Percentiles rank a stretch among this genome's conserved stretches.
Conservation (phyloP, 345 rosid genomes). For the Eucalyptus coolabah region DNA sequence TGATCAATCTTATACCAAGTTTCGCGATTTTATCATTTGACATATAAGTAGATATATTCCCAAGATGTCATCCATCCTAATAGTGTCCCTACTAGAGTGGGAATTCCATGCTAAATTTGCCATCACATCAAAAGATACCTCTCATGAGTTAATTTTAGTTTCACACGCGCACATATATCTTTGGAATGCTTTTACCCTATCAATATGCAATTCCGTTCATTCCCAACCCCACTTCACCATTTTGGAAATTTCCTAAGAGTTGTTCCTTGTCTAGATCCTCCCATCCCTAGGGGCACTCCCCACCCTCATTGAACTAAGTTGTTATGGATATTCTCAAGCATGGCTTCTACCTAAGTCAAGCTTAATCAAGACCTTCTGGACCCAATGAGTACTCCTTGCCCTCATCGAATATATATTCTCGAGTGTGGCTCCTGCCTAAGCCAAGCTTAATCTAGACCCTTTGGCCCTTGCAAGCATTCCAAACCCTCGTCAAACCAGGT, state of each 20-base stretch:
- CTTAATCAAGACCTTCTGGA: not conserved
- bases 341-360: too few species aligned
- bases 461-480: too few species aligned
- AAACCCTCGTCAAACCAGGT: rapidly evolving
- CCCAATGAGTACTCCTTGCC: rapidly evolving
- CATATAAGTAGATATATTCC: too few species aligned
- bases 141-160: not conserved
- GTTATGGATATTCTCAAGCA: too few species aligned
- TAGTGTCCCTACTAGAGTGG: rapidly evolving
- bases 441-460: too few species aligned
- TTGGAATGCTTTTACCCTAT: not conserved
- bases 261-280: too few species aligned
- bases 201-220: not conserved
- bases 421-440: too few species aligned
- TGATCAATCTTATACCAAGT: too few species aligned
- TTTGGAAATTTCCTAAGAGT: not conserved
- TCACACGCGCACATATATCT: not conserved
- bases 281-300: too few species aligned
- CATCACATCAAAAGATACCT: rapidly evolving
- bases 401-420: too few species aligned
- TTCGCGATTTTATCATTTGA: rapidly evolving
- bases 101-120: not conserved
- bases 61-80: too few species aligned
- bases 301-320: too few species aligned
- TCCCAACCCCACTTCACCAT: not conserved